Percentiles rank a stretch among this genome's conserved stretches.
phyloP scores from a whole-genome alignment of 306 rosid species.

The Pterocarpus macrocarpus region DNA sequence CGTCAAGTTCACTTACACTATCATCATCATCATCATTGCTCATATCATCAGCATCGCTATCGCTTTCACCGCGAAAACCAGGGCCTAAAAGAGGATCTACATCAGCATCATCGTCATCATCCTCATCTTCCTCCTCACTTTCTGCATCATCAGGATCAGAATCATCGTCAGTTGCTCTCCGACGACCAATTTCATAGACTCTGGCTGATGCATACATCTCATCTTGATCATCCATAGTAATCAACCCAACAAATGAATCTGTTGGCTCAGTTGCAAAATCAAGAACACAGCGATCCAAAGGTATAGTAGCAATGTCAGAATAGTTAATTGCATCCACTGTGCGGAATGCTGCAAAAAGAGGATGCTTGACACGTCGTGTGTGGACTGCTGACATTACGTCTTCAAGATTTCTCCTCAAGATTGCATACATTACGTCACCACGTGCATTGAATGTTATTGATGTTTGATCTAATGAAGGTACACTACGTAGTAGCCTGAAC shows the following conservation, averaged over 20 bases:
- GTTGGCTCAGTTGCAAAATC: constrained; percentile 93
- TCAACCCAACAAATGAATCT: constrained; percentile 93
- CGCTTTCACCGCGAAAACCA: constrained; percentile 85
- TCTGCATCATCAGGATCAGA: constrained; percentile 99
- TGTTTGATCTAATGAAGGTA: constrained; percentile 96
- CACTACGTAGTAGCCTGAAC: constrained; percentile 85
- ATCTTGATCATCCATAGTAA: constrained; percentile 95
- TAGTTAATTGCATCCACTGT: constrained; percentile 96
- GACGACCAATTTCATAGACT: constrained; percentile 89
- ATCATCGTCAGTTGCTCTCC: constrained; percentile 93
- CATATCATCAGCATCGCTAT: constrained; percentile 79
- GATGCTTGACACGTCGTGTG: constrained; percentile 88
- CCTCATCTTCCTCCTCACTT: constrained; percentile 91
- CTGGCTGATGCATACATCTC: constrained; percentile 95
- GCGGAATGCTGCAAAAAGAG: constrained; percentile 89
- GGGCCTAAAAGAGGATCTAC: constrained; percentile 78
- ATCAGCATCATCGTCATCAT: constrained; percentile 69
- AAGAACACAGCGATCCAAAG: constrained; percentile 95
- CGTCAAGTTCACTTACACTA: constrained; percentile 69
- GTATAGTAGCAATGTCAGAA: constrained; percentile 89
- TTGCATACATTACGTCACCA: constrained; percentile 98
- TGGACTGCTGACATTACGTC: constrained; percentile 94
- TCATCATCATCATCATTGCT: constrained; percentile 78
- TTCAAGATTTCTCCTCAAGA: constrained; percentile 89
- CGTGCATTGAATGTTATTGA: constrained; percentile 85